A percentile compares a stretch with the other conserved stretches of the same genome.
phyloP scores from a whole-genome alignment of 352 stramenopile genomes.

The Nothophytophthora sp. region DNA sequence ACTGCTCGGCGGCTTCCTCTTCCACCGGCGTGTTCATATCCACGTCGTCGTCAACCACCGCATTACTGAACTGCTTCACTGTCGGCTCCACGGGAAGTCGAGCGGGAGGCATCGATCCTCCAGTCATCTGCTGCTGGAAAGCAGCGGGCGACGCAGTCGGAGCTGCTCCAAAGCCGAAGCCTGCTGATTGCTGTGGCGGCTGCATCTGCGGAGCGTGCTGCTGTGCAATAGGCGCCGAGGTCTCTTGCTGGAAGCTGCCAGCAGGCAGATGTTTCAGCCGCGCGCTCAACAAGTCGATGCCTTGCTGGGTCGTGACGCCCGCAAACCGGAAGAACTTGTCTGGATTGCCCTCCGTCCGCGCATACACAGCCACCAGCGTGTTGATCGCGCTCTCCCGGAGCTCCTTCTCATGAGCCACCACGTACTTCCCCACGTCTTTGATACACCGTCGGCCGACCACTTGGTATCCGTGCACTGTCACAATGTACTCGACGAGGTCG shows the following conservation, averaged over 20 bases:
- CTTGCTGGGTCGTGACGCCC: constrained; percentile 77
- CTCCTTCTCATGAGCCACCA: constrained; percentile 81
- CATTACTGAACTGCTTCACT: constrained; percentile 32
- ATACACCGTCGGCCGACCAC: constrained; percentile 72
- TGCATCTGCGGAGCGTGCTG: constrained; percentile 10
- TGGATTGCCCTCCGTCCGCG: constrained; percentile 57
- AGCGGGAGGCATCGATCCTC: not conserved
- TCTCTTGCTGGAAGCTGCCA: constrained; percentile 28
- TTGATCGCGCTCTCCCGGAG: constrained; percentile 80
- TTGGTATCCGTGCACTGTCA: constrained; percentile 58
- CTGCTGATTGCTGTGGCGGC: constrained; percentile 8
- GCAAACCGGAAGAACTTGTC: constrained; percentile 82
- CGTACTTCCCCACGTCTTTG: constrained; percentile 81
- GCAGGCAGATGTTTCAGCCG: constrained; percentile 79
- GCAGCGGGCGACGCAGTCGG: constrained; percentile 4
- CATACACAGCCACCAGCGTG: constrained; percentile 71
- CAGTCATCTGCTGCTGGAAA: constrained; percentile 1
- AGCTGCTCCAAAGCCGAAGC: constrained; percentile 30
- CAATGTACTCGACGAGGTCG: constrained; percentile 79
- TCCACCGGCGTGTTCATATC: constrained; percentile 43
- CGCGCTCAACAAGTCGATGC: constrained; percentile 72
- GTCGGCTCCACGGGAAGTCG: constrained; percentile 15
- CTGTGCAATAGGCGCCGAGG: constrained; percentile 6
- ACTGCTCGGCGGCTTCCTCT: constrained; percentile 15
- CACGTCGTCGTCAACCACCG: constrained; percentile 47